Conservation (phyloP, 2,329 filamentous ascomycete genomes). For the Colletotrichum destructivum region DNA sequence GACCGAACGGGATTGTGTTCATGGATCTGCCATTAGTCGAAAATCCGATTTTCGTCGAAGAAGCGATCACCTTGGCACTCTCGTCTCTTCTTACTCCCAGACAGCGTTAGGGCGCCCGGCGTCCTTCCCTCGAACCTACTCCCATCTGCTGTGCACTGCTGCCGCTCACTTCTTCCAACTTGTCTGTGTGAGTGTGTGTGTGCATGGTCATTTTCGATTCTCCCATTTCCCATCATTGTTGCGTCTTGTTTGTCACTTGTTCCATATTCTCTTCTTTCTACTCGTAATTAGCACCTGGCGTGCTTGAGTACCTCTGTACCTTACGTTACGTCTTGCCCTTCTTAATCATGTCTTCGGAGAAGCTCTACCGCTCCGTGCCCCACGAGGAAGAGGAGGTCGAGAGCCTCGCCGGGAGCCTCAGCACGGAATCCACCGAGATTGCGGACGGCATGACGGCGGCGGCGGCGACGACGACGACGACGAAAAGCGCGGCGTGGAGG, state of each 20-base stretch:
- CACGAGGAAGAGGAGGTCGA: conserved; percentile 45
- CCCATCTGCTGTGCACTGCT: background rate
- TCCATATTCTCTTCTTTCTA: conserved; percentile 7
- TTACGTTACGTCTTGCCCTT: background rate
- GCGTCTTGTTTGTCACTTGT: background rate
- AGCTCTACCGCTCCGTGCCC: conserved; percentile 39
- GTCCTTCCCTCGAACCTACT: background rate
- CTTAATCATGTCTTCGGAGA: conserved; percentile 41
- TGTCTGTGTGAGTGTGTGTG: conserved; percentile 10
- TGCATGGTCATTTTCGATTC: background rate
- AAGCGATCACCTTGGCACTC: conserved; percentile 38
- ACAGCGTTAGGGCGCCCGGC: conserved; percentile 11
- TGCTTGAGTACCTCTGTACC: conserved; percentile 12
- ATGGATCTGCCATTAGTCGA: conserved; percentile 18
- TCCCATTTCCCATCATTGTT: conserved; percentile 2
- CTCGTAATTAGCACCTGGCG: conserved; percentile 38
- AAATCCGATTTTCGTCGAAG: conserved; percentile 35
- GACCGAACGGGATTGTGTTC: background rate
- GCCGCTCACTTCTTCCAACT: background rate
- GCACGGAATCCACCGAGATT: conserved; percentile 31
- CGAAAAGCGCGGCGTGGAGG: conserved; percentile 31
- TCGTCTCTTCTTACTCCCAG: conserved; percentile 42
- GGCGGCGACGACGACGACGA: background rate
- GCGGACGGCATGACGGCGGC: conserved; percentile 1
- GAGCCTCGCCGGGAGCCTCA: conserved; percentile 41